phyloP scores from a whole-genome alignment of 352 stramenopile genomes.

The Stramenopiles sp. region DNA sequence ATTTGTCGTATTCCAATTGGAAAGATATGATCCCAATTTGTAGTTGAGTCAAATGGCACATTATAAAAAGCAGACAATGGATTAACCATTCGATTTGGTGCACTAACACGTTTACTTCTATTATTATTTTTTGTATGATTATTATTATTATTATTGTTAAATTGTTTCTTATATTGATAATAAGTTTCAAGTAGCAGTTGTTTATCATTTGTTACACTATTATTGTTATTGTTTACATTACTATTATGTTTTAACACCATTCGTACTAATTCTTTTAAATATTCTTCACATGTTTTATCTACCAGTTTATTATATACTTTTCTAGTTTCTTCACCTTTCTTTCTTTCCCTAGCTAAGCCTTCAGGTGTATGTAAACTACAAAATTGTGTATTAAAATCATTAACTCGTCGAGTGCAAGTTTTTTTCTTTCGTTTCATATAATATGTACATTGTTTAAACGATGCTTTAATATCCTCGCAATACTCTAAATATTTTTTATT shows the following conservation, averaged over 20 bases:
- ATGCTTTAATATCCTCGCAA: not conserved
- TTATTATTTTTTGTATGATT: not conserved
- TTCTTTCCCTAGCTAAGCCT: not conserved
- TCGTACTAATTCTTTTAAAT: not conserved
- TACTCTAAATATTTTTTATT: not conserved
- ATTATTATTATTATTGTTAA: not conserved
- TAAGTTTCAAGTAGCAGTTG: not conserved
- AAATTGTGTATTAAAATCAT: not conserved
- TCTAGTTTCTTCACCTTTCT: not conserved
- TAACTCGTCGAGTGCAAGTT: not conserved
- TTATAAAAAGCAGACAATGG: not conserved
- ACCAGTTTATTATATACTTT: not conserved
- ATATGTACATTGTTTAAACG: not conserved
- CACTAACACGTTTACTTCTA: not conserved
- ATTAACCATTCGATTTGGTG: not conserved
- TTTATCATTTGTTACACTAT: not conserved
- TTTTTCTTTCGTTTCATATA: not conserved
- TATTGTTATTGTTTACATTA: not conserved
- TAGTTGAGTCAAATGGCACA: not conserved
- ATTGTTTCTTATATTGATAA: not conserved
- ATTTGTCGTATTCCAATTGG: not conserved
- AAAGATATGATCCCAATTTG: not conserved
- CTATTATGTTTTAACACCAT: not conserved
- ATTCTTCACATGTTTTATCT: not conserved
- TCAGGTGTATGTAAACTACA: not conserved